Evolutionary conservation across 1,139 yeast genomes (phyloP).

Genomic region (Sugiyamaella castrensis): DNA sequence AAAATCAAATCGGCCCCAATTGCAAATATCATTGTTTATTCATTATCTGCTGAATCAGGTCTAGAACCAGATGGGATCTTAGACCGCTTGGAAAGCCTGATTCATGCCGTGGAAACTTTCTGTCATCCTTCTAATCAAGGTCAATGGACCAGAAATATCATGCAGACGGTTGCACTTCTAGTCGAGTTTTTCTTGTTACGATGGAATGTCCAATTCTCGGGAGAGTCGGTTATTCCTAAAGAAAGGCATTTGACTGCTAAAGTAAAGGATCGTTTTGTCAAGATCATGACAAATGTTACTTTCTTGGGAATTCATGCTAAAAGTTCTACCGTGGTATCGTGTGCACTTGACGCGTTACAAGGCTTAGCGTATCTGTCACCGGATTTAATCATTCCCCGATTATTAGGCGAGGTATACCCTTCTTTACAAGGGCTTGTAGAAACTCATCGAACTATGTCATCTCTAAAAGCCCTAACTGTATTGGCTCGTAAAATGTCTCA

Average conservation of each 20-base stretch:
- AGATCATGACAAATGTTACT: slow-evolving; percentile 56
- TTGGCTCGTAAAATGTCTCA: slow-evolving; percentile 66
- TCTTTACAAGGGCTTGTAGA: slow-evolving; percentile 75
- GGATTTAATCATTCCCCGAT: slow-evolving; percentile 55
- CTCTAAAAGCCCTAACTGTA: slow-evolving; percentile 64
- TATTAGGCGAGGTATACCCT: slow-evolving; percentile 75
- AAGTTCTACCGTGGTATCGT: slow-evolving; percentile 53
- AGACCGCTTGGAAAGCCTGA: slow-evolving; percentile 51
- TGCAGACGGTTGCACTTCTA: slow-evolving; percentile 53
- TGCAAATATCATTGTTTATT: slow-evolving; percentile 61
- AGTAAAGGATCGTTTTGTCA: slow-evolving; percentile 52
- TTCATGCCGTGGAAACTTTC: slow-evolving; percentile 76
- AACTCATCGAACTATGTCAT: slow-evolving; percentile 75
- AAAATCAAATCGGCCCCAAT: slow-evolving; percentile 36
- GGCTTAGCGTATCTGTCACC: slow-evolving; percentile 66
- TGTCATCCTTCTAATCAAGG: slow-evolving; percentile 92
- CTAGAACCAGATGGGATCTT: slow-evolving; percentile 48
- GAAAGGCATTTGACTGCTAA: slow-evolving; percentile 47
- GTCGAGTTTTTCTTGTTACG: slow-evolving; percentile 36
- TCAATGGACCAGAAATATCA: slow-evolving; percentile 72
- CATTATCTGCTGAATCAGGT: slow-evolving; percentile 49
- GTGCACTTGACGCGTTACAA: slow-evolving; percentile 60
- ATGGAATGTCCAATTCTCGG: slow-evolving; percentile 37
- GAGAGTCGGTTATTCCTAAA: slow-evolving; percentile 40
- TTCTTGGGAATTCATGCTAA: slow-evolving; percentile 80